A percentile compares a stretch with the other conserved stretches of the same genome.
Conservation (phyloP, 83 land plant species). For the Picea abies region DNA sequence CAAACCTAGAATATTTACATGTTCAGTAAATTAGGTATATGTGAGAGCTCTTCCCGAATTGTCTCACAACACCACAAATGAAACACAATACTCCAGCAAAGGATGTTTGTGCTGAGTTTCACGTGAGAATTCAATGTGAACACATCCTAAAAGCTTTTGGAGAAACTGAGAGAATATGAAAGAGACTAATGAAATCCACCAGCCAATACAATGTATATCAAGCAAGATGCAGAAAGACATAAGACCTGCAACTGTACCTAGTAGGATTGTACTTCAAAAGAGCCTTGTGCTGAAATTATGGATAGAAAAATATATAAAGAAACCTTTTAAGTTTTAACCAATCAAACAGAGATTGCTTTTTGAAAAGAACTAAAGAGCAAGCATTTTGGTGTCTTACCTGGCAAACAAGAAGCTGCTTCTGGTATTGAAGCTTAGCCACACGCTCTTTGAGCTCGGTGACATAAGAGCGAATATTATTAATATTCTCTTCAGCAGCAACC, state of each 20-base stretch:
- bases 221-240: not conserved
- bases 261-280: not conserved
- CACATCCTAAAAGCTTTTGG: not conserved
- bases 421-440: conserved; percentile 73
- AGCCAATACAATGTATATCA: not conserved
- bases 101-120: not conserved
- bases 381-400: conserved; percentile 47
- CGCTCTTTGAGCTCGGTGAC: conserved; percentile 80
- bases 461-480: conserved; percentile 67
- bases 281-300: not conserved
- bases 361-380: not conserved
- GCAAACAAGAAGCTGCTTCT: conserved; percentile 60
- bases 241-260: not conserved
- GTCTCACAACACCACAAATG: not conserved
- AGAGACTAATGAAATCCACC: not conserved
- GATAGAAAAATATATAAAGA: not conserved
- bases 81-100: not conserved
- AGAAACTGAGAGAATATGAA: not conserved
- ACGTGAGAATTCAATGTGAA: not conserved
- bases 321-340: not conserved
- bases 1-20: not conserved
- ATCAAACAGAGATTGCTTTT: not conserved
- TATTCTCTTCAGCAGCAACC: conserved; percentile 63
- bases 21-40: not conserved
- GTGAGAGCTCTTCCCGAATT: not conserved